Conservation (phyloP, 2,329 filamentous ascomycete species). For the Arthrobotrys sphaeroides region DNA sequence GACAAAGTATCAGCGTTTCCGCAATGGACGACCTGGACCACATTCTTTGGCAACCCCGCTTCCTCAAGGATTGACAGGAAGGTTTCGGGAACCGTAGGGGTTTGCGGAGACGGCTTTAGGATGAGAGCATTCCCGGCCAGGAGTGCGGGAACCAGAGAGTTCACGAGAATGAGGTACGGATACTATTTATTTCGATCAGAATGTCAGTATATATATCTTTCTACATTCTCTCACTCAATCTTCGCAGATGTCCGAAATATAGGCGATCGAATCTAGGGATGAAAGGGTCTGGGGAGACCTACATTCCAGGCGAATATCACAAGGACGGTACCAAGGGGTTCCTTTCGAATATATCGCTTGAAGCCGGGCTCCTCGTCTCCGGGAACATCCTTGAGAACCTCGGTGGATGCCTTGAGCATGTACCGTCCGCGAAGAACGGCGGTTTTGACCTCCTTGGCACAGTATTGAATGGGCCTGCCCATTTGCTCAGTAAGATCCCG, state of each 20-base stretch:
- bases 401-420: conserved; percentile 81
- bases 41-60: conserved; percentile 81
- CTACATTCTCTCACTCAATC: too few relatives aligned
- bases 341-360: conserved; percentile 87
- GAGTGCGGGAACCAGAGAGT: conserved; percentile 90
- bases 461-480: conserved; percentile 90
- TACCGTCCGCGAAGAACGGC: conserved; percentile 87
- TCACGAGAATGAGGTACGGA: conserved; percentile 91
- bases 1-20: conserved; percentile 81
- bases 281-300: conserved; percentile 62
- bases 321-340: conserved; percentile 85
- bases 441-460: conserved; percentile 82
- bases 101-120: conserved; percentile 93
- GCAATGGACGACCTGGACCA: conserved; percentile 91
- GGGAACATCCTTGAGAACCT: conserved; percentile 79
- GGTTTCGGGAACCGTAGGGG: conserved; percentile 88
- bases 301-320: conserved; percentile 97
- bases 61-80: conserved; percentile 78
- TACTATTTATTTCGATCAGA: conserved; percentile 69
- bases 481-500: conserved; percentile 91
- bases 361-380: conserved; percentile 88
- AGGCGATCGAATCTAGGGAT: neutral
- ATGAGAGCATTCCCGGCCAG: conserved; percentile 91
- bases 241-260: conserved; percentile 13
- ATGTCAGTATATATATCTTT: conserved; percentile 28